These are phyloP conservation scores for Mycena galericulata DNA, from an alignment of 768 basidiomycete species.

Conservation along the genomic window DNA sequence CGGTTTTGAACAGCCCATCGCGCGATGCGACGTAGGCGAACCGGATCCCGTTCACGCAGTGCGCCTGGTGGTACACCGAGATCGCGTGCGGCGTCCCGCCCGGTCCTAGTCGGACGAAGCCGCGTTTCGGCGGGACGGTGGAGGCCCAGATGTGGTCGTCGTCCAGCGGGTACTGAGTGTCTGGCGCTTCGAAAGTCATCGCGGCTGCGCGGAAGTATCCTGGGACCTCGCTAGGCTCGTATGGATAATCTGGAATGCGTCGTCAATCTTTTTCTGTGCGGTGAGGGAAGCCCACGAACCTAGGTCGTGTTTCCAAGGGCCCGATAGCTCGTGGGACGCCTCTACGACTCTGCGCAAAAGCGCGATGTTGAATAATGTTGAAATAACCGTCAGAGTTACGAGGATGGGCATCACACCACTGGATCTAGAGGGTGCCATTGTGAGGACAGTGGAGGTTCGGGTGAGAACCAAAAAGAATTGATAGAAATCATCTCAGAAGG, in stretches of 20 bases:
- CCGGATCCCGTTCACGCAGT: slow-evolving; percentile 43
- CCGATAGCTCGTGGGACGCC: slow-evolving; percentile 4
- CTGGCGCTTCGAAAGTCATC: slow-evolving; percentile 4
- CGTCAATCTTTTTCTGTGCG: no score
- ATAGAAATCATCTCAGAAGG: no score
- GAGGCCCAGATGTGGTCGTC: slow-evolving; percentile 27
- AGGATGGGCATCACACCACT: no score
- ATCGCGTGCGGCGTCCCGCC: slow-evolving; percentile 39
- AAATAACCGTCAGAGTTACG: not conserved
- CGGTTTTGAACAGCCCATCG: slow-evolving; percentile 29
- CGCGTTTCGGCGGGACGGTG: slow-evolving; percentile 25
- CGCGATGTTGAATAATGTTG: slow-evolving; percentile 1
- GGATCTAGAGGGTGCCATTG: no score
- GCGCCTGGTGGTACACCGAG: slow-evolving; percentile 46
- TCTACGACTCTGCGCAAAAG: slow-evolving; percentile 5
- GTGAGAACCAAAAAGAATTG: no score
- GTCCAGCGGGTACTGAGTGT: slow-evolving; percentile 9
- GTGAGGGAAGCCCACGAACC: not conserved
- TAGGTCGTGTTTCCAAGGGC: not conserved
- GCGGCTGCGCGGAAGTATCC: slow-evolving; percentile 1
- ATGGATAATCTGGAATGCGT: not conserved
- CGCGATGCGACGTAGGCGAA: slow-evolving; percentile 30
- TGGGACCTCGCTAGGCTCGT: slow-evolving; percentile 6
- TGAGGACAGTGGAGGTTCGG: no score
- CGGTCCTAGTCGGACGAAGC: slow-evolving; percentile 36